Conservation (phyloP, 352 stramenopile species). For the Globisporangium okanoganense region DNA sequence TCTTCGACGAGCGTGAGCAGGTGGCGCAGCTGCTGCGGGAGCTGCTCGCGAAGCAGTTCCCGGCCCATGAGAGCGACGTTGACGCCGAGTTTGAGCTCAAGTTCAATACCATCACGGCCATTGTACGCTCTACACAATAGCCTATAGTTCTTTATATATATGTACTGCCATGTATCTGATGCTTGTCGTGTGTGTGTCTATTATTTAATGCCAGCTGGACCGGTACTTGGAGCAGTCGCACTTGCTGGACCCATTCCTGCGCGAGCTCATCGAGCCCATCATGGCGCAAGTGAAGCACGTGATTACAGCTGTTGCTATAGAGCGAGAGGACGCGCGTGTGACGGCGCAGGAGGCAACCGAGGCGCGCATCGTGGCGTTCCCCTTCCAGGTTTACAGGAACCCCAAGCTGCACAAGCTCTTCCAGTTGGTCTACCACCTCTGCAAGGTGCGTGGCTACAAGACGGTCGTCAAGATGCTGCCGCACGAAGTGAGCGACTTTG, state of each 20-base stretch:
- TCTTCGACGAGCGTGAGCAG: slow-evolving; percentile 62
- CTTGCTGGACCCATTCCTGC: slow-evolving; percentile 87
- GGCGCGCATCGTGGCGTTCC: slow-evolving; percentile 38
- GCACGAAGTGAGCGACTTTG: slow-evolving; percentile 95
- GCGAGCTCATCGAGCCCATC: slow-evolving; percentile 61
- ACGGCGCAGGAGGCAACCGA: neutral
- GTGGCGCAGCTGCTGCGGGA: slow-evolving; percentile 37
- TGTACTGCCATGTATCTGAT: neutral
- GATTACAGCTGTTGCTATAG: slow-evolving; percentile 36
- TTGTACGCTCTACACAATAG: slow-evolving; percentile 30
- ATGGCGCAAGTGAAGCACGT: slow-evolving; percentile 63
- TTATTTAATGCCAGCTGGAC: slow-evolving; percentile 41
- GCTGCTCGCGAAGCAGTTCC: slow-evolving; percentile 26
- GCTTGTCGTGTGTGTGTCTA: slow-evolving; percentile 1
- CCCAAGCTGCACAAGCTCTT: slow-evolving; percentile 83
- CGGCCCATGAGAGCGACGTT: slow-evolving; percentile 35
- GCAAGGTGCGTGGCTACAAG: slow-evolving; percentile 96
- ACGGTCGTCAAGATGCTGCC: slow-evolving; percentile 94
- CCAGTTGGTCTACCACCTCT: slow-evolving; percentile 94
- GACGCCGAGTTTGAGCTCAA: slow-evolving; percentile 36
- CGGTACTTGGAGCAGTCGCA: slow-evolving; percentile 89
- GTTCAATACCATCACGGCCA: slow-evolving; percentile 39
- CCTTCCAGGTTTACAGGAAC: slow-evolving; percentile 73
- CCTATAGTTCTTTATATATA: neutral
- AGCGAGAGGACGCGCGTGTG: slow-evolving; percentile 12